A percentile compares a stretch with the other conserved stretches of the same genome.
Conservation (phyloP, 2,329 filamentous ascomycete species). For the Ilyonectria mors-panacis region DNA sequence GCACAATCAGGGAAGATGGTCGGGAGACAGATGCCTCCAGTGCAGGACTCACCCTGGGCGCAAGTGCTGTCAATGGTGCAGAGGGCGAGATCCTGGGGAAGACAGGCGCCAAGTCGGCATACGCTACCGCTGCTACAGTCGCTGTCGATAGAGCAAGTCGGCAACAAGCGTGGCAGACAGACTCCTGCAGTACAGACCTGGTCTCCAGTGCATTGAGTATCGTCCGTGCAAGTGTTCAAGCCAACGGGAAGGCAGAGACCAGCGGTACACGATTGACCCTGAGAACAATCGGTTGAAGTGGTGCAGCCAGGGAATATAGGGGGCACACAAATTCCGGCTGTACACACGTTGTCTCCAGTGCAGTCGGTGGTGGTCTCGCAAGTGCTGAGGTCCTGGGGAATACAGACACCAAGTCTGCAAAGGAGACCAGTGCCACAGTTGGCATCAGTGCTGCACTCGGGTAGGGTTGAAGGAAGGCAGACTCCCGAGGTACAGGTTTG, state of each 20-base stretch:
- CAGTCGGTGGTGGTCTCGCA: constrained; percentile 18
- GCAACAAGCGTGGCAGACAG: constrained; percentile 19
- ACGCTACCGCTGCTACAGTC: constrained; percentile 7
- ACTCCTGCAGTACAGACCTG: constrained; percentile 16
- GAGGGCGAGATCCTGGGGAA: background rate
- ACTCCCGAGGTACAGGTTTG: constrained; percentile 20
- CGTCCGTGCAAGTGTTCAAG: background rate
- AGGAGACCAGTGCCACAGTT: constrained; percentile 21
- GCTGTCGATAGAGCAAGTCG: constrained; percentile 8
- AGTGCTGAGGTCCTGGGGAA: constrained; percentile 1
- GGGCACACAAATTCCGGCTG: constrained; percentile 20
- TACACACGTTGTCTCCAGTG: constrained; percentile 14
- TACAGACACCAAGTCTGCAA: constrained; percentile 23
- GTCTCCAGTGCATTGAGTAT: constrained; percentile 1
- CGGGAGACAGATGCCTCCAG: constrained; percentile 15
- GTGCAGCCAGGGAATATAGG: constrained; percentile 15
- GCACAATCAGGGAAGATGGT: constrained; percentile 16
- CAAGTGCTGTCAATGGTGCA: constrained; percentile 10
- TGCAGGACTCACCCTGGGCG: constrained; percentile 12
- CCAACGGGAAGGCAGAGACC: constrained; percentile 18
- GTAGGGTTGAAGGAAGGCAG: constrained; percentile 14
- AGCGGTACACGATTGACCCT: constrained; percentile 9
- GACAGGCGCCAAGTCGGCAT: constrained; percentile 19
- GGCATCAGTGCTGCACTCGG: constrained; percentile 11
- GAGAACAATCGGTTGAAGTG: constrained; percentile 11